Conservation (phyloP, 768 basidiomycete genomes). For the Amanita subjunquillea region DNA sequence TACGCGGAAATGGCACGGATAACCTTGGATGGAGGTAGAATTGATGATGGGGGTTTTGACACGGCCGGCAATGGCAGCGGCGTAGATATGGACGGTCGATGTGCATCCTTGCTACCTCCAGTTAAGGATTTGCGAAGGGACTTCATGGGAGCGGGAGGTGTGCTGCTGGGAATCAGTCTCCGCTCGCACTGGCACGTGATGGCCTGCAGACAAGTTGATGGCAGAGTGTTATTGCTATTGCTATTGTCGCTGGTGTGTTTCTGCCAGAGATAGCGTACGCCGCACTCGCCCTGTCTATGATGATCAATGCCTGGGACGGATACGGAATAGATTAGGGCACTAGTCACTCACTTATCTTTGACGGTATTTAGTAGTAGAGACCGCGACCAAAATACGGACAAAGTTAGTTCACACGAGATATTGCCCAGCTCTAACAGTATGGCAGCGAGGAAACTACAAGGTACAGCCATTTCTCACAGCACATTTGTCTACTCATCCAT, state of each 20-base stretch:
- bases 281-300: background rate
- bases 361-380: background rate
- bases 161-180: background rate
- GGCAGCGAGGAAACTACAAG: conserved; percentile 88
- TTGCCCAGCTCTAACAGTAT: conserved; percentile 30
- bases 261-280: background rate
- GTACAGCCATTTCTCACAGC: conserved; percentile 26
- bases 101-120: conserved; percentile 38
- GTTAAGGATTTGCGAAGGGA: conserved; percentile 75
- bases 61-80: conserved; percentile 57
- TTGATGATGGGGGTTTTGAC: conserved; percentile 59
- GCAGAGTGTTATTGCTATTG: no score
- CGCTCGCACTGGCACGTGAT: background rate
- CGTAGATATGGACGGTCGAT: conserved; percentile 58
- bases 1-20: conserved; percentile 73
- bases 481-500: conserved; percentile 1
- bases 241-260: background rate
- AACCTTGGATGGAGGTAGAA: conserved; percentile 87
- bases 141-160: conserved; percentile 43
- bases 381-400: conserved; percentile 15
- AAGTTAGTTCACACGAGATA: background rate
- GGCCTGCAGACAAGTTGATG: background rate
- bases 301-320: background rate
- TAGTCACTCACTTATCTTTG: background rate
- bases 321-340: background rate